Conservation (phyloP, 2,329 filamentous ascomycete genomes). For the Ophidiomyces ophidiicola region DNA sequence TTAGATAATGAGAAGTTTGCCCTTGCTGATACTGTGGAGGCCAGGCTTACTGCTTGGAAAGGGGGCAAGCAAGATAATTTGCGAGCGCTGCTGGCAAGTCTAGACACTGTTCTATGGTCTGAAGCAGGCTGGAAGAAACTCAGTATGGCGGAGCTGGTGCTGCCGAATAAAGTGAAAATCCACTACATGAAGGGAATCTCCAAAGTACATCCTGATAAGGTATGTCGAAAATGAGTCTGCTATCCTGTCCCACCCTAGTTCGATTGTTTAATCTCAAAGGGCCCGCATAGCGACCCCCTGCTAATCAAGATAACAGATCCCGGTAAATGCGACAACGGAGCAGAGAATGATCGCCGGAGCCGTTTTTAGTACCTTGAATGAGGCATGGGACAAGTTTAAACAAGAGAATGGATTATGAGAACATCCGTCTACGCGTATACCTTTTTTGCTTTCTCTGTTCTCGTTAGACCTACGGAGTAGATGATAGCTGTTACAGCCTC, state of each 20-base stretch:
- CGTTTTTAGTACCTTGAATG: slow-evolving; percentile 53
- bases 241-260: background rate
- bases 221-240: slow-evolving; percentile 41
- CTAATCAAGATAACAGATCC: slow-evolving; percentile 36
- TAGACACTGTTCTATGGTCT: slow-evolving; percentile 85
- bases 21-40: slow-evolving; percentile 73
- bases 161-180: slow-evolving; percentile 93
- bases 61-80: slow-evolving; percentile 88
- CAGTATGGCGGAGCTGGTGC: slow-evolving; percentile 80
- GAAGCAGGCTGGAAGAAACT: slow-evolving; percentile 94
- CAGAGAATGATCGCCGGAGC: slow-evolving; percentile 55
- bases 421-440: background rate
- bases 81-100: slow-evolving; percentile 69
- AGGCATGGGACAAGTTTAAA: slow-evolving; percentile 59
- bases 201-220: slow-evolving; percentile 98
- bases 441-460: background rate
- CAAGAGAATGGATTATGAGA: slow-evolving; percentile 46
- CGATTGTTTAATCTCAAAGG: background rate
- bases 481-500: no score
- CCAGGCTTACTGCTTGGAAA: slow-evolving; percentile 65
- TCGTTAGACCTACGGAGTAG: background rate
- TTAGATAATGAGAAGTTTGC: slow-evolving; percentile 90
- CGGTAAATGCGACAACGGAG: slow-evolving; percentile 52
- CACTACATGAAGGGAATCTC: slow-evolving; percentile 98
- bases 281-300: no score